phyloP scores from a whole-genome alignment of 1,284 basidiomycete genomes.

The Heterobasidion occidentale region DNA sequence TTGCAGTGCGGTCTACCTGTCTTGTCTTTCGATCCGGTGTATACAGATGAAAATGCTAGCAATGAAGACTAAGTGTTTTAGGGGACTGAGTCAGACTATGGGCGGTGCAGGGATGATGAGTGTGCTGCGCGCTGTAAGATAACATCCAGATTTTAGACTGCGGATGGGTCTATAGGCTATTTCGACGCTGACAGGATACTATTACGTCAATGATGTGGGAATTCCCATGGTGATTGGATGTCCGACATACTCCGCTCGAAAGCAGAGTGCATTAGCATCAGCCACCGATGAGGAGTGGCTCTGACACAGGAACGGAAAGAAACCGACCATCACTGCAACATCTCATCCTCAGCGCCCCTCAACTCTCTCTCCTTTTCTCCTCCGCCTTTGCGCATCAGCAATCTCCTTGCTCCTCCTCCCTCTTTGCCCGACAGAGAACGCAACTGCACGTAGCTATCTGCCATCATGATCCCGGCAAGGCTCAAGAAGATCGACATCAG shows the following conservation, averaged over 20 bases:
- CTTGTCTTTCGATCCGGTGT: neutral
- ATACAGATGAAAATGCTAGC: no score
- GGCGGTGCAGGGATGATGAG: no score
- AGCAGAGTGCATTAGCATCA: neutral
- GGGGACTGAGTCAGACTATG: no score
- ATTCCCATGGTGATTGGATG: neutral
- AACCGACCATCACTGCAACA: neutral
- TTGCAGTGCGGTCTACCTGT: no score
- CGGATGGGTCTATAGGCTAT: no score
- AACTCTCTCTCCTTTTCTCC: neutral
- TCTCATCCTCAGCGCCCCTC: neutral
- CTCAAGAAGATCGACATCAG: constrained; percentile 90
- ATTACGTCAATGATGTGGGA: neutral
- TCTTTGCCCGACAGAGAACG: constrained; percentile 16
- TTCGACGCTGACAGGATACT: neutral
- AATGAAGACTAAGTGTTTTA: no score
- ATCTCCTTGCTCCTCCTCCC: constrained; percentile 13
- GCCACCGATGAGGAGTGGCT: neutral
- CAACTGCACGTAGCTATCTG: constrained; percentile 12
- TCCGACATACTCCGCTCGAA: neutral
- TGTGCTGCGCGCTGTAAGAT: no score
- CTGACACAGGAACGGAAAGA: neutral
- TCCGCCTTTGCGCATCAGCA: neutral
- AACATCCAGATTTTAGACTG: no score
- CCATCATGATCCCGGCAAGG: constrained; percentile 71